Percentiles rank a stretch among this genome's conserved stretches.
Evolutionary conservation across 306 rosid genomes (phyloP).

Genomic region (Urtica urens): DNA sequence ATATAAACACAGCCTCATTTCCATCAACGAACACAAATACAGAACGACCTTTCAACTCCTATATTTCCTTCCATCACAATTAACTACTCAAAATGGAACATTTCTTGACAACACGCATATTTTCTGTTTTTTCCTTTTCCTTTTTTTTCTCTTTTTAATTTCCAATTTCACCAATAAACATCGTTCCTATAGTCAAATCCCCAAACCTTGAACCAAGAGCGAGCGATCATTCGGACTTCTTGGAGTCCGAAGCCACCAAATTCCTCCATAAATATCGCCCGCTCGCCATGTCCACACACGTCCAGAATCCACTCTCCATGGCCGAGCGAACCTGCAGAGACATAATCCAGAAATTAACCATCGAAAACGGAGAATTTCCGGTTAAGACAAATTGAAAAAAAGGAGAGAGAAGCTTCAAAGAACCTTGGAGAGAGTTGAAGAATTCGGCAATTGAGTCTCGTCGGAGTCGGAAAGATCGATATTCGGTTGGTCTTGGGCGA

Average conservation of each 20-base stretch:
- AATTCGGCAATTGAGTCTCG: conserved; percentile 23
- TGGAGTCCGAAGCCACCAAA: conserved; percentile 38
- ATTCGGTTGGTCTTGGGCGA: conserved; percentile 4
- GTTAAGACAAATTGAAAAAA: not conserved
- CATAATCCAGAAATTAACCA: not conserved
- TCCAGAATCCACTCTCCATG: conserved; percentile 71
- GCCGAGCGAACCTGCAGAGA: conserved; percentile 42
- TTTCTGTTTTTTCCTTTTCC: not conserved
- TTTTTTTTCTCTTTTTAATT: not conserved
- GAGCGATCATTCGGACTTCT: conserved; percentile 33
- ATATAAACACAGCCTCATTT: too few relatives aligned
- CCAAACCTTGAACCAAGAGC: conserved; percentile 18
- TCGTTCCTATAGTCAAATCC: not conserved
- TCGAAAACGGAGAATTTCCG: conserved; percentile 7
- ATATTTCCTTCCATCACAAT: not conserved
- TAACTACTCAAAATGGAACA: not conserved
- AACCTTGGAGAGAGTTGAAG: conserved; percentile 37
- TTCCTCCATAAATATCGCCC: conserved; percentile 94
- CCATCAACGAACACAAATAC: not conserved
- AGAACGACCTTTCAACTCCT: not conserved
- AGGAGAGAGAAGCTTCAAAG: not conserved
- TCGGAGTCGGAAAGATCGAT: conserved; percentile 5
- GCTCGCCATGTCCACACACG: conserved; percentile 79
- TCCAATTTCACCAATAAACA: conserved; percentile 9
- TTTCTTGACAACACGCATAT: too few relatives aligned